A percentile compares a stretch with the other conserved stretches of the same genome.
Evolutionary conservation across 2,329 filamentous ascomycete species (phyloP).

Genomic region (Aureobasidium pullulans): DNA sequence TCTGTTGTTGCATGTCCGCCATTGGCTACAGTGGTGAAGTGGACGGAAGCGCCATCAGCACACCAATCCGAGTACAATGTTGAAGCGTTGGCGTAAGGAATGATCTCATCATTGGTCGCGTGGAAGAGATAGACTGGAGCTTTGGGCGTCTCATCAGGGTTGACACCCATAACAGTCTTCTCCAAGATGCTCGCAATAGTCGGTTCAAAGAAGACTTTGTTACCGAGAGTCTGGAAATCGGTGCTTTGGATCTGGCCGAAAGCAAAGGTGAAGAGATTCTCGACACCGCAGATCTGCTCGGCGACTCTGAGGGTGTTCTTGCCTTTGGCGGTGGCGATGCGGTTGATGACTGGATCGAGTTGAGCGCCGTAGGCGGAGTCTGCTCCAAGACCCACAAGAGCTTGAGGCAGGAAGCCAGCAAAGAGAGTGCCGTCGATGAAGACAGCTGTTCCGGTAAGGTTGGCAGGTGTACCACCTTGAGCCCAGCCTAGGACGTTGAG

Average conservation of each 20-base stretch:
- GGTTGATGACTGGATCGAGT: constrained; percentile 17
- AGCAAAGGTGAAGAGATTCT: constrained; percentile 20
- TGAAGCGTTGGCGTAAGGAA: constrained; percentile 23
- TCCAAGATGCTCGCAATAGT: constrained; percentile 18
- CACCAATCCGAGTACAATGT: constrained; percentile 23
- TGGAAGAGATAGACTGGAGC: constrained; percentile 25
- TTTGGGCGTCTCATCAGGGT: constrained; percentile 20
- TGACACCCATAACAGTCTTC: constrained; percentile 20
- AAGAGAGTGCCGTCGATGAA: constrained; percentile 23
- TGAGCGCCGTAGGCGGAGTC: constrained; percentile 21
- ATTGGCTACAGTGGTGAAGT: constrained; percentile 21
- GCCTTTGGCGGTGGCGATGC: constrained; percentile 20
- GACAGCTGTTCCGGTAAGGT: constrained; percentile 25
- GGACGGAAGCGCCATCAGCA: constrained; percentile 20
- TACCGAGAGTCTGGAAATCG: constrained; percentile 19
- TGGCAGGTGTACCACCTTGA: constrained; percentile 33
- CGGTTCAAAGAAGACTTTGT: constrained; percentile 20
- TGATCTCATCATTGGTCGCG: constrained; percentile 23
- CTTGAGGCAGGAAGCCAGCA: constrained; percentile 23
- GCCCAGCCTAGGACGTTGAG: constrained; percentile 25
- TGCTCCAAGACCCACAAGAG: constrained; percentile 20
- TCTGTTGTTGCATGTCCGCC: constrained; percentile 24
- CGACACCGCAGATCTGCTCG: constrained; percentile 18
- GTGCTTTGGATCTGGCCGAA: constrained; percentile 17
- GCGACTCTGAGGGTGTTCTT: constrained; percentile 17